Evolutionary conservation across 495 filamentous ascomycete species (phyloP), one percentile per base, ranked within the genome.

Genomic region (Penicillium longicatenatum): DNA sequence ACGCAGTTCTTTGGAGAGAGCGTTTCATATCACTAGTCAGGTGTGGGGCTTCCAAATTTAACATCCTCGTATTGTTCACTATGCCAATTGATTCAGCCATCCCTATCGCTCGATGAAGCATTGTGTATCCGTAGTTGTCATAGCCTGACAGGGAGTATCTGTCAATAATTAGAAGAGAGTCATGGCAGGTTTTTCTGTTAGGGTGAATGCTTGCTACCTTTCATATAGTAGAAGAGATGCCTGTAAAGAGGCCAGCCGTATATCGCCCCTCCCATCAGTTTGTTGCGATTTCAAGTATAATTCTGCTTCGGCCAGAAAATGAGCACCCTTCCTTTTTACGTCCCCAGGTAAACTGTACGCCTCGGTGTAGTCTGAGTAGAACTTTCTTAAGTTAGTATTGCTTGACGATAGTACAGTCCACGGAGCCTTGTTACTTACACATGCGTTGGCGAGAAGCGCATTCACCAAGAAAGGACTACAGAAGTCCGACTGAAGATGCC

Each of bases 391-490:
- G 37, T 50, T 45, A 31, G 19, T 35, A 12, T 17, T 19, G 37
- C 62, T 10, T 26, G 26, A 26, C 0, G 1, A 26, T 1, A 26
- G 26, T 26, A 26, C 0, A 26, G 26, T 26, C 26, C 26, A 26
- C 1, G 26, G 26, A 26, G 26, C 26, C 26, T 26, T 26, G 26
- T 26, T 5, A 12, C 64, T 57, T 55, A 73, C 70, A 39, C 65
- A 73, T 17, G 70, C 67, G 48, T 73, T 60, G 44, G 75, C 75
- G 26, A 77, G 75, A 8, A 81, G 66, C 5, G 74, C 71, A 58
- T 81, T 79, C 46, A 81, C 75, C 6, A 81, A 71, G 46, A 79
- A 70, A 0, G 73, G 68, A 11, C 73, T 77, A 60, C 75, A 81
- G 26, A 75, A 73, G 49, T 70, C 59, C 8, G 66, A 70, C 19